A percentile compares a stretch with the other conserved stretches of the same genome.
These are phyloP conservation scores for Ajuga chamaepitys DNA, from an alignment of 257 asterid species.

Conservation along the genomic window DNA sequence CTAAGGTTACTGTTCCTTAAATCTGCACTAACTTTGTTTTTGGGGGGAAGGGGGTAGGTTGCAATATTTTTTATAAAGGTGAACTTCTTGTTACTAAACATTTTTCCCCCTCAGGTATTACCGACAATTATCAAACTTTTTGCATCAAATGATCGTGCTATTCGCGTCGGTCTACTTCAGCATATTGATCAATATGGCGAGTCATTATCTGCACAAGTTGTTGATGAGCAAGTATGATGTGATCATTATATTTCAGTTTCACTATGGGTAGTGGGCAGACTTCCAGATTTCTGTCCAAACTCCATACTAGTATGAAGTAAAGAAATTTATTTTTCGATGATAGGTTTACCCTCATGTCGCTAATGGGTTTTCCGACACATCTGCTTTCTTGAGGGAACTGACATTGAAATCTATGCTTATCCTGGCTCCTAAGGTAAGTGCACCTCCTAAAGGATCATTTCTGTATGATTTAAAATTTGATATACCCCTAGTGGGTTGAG, in stretches of 20 bases:
- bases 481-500: background rate
- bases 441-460: conserved; percentile 9
- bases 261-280: conserved; percentile 10
- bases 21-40: conserved; percentile 5
- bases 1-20: conserved; percentile 50
- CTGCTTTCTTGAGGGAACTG: conserved; percentile 90
- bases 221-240: conserved; percentile 81
- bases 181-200: conserved; percentile 95
- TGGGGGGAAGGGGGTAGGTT: background rate
- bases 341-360: conserved; percentile 96
- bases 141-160: conserved; percentile 85
- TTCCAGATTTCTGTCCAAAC: background rate
- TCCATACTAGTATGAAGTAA: conserved; percentile 9
- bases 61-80: background rate
- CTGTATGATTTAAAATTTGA: conserved; percentile 1
- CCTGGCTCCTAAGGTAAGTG: conserved; percentile 90
- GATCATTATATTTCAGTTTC: conserved; percentile 11
- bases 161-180: conserved; percentile 83
- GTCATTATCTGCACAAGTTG: conserved; percentile 72
- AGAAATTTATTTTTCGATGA: conserved; percentile 11
- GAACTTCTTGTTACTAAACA: conserved; percentile 12
- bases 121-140: conserved; percentile 88
- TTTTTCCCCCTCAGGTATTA: conserved; percentile 43
- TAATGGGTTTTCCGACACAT: conserved; percentile 91
- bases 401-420: conserved; percentile 96